Evolutionary conservation across 768 basidiomycete species (phyloP), one percentile per base, ranked within the genome.

Genomic region (Termitomyces sp.): DNA sequence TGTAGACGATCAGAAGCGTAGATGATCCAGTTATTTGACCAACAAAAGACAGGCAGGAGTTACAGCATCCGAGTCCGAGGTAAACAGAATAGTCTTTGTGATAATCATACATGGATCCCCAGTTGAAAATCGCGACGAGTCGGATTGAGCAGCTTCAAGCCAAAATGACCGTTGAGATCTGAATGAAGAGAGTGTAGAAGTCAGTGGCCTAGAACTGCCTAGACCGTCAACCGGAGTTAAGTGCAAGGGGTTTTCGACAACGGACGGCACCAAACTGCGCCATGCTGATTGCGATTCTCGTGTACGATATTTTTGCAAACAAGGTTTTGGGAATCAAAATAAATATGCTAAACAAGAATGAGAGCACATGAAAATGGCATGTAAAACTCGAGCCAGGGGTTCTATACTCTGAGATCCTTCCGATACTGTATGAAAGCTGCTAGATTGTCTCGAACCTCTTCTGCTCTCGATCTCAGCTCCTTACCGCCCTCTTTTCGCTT

Each of bases 351-450:
- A 38, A 12, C 36, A 52, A 20, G 49, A 32, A 12, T 9, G 36
- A 51, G 34, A 51, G 31, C n/a, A 36, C 50, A 51, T 10, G 32
- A 52, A 12, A 20, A 38, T 37, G 20, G 9, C 9, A n/a, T 43
- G 34, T 47, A 47, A 14, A 20, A 37, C 12, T 40, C 29, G 17
- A 40, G 4, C 29, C 11, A 14, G 25, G 3, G 42, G 25, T 9
- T 55, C 67, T 67, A 84, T 49, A 82, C 67, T 66, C 76, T 70
- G 57, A 94, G 75, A 32, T 78, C 79, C 63, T 77, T 81, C 60
- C 92, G 77, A 72, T 94, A 94, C 69, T 86, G 75, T 57, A 92
- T 81, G 66, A 94, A 94, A 15, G 84, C 91, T 15, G 84, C 74
- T 63, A 94, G 71, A 69, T 94, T 93, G 61, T 90, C 88, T 60